Percentiles rank a stretch among this genome's conserved stretches.
Evolutionary conservation across 2,329 filamentous ascomycete genomes (phyloP).

Genomic region (Didymella sp.): DNA sequence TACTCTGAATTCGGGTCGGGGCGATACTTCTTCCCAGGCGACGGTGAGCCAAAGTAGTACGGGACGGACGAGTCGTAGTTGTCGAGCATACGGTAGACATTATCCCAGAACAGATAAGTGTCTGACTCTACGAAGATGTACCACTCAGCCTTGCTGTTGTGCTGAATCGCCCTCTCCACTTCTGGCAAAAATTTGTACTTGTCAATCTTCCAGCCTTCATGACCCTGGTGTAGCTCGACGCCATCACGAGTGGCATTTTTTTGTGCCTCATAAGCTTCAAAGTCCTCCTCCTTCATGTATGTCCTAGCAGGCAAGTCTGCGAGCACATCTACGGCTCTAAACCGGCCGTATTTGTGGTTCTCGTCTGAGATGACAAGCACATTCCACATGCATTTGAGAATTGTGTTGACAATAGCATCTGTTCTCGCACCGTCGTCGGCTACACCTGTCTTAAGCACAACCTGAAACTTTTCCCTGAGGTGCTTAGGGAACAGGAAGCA

Average conservation of each 20-base stretch:
- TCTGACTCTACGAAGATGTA: constrained; percentile 34
- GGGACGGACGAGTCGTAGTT: constrained; percentile 36
- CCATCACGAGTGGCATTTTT: constrained; percentile 12
- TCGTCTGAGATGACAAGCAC: constrained; percentile 63
- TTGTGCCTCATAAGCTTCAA: constrained; percentile 45
- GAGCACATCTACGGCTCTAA: constrained; percentile 50
- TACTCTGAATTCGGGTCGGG: constrained; percentile 33
- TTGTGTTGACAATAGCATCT: constrained; percentile 58
- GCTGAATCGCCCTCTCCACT: constrained; percentile 51
- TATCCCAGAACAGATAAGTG: constrained; percentile 34
- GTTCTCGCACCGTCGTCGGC: constrained; percentile 61
- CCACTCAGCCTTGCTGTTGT: constrained; percentile 26
- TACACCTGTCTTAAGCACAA: constrained; percentile 62
- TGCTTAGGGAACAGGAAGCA: constrained; percentile 42
- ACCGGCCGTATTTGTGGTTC: constrained; percentile 56
- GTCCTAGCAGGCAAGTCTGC: constrained; percentile 47
- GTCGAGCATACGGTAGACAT: constrained; percentile 42
- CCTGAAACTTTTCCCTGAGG: constrained; percentile 44
- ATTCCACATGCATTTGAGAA: constrained; percentile 60
- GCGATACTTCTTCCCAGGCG: constrained; percentile 15
- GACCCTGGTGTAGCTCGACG: constrained; percentile 42
- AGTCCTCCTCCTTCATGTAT: constrained; percentile 43
- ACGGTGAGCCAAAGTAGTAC: constrained; percentile 45
- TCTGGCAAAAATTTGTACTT: constrained; percentile 65
- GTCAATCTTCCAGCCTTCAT: constrained; percentile 34